Evolutionary conservation across 331 rosid species (phyloP).

Genomic region (Prunus yedoensis): DNA sequence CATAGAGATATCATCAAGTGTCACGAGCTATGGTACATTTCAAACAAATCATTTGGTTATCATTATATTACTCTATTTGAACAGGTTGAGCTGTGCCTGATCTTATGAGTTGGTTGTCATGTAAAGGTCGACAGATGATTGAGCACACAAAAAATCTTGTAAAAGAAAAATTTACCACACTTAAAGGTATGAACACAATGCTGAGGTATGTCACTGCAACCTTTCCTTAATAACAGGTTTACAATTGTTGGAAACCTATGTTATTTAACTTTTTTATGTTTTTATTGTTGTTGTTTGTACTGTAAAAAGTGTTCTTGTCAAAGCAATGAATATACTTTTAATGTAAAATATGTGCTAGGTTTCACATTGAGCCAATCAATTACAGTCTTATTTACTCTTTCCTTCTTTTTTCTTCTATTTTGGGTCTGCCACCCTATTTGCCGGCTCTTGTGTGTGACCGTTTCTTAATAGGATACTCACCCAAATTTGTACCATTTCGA

Average conservation of each 20-base stretch:
- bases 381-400: neutral
- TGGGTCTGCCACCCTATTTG: neutral
- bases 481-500: neutral
- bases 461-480: neutral
- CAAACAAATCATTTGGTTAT: slow-evolving; percentile 9
- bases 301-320: neutral
- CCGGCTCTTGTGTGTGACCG: neutral
- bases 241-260: neutral
- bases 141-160: slow-evolving; percentile 87
- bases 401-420: neutral
- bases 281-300: neutral
- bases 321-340: no score
- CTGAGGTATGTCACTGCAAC: slow-evolving; percentile 56
- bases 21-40: slow-evolving; percentile 89
- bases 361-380: neutral
- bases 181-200: slow-evolving; percentile 80
- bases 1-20: slow-evolving; percentile 96
- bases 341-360: neutral
- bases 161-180: slow-evolving; percentile 76
- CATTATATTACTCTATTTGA: slow-evolving; percentile 3
- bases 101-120: slow-evolving; percentile 32
- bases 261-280: neutral
- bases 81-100: slow-evolving; percentile 21
- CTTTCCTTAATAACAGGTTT: neutral
- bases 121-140: slow-evolving; percentile 90